A percentile compares a stretch with the other conserved stretches of the same genome.
Conservation (phyloP, 2,329 filamentous ascomycete genomes). For the Chalara sp. region DNA sequence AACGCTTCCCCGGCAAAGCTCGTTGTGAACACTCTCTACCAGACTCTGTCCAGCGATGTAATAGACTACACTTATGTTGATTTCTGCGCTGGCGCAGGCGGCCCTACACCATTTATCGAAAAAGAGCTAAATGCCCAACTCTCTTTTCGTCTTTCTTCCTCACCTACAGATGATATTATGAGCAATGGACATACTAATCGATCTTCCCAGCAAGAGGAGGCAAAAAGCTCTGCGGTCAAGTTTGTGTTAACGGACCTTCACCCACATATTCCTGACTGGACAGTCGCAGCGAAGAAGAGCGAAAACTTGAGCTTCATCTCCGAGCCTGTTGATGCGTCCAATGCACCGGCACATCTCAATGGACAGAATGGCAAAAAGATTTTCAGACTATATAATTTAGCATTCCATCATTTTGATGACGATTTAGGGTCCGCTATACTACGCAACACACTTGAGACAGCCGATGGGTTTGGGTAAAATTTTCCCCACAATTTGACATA, state of each 20-base stretch:
- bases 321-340: conserved; percentile 57
- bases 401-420: conserved; percentile 74
- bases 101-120: conserved; percentile 61
- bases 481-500: conserved; percentile 4
- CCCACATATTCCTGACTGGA: conserved; percentile 57
- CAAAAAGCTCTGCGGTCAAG: conserved; percentile 31
- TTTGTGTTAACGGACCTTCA: conserved; percentile 63
- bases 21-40: conserved; percentile 50
- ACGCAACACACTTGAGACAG: conserved; percentile 55
- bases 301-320: conserved; percentile 53
- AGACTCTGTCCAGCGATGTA: conserved; percentile 40
- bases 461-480: conserved; percentile 56
- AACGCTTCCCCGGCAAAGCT: conserved; percentile 49
- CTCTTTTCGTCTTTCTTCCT: conserved; percentile 7
- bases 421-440: conserved; percentile 53
- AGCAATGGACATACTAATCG: conserved; percentile 12
- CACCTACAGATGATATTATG: conserved; percentile 3
- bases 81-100: conserved; percentile 70
- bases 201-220: conserved; percentile 15
- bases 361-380: conserved; percentile 39
- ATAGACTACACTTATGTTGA: conserved; percentile 60
- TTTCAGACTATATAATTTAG: conserved; percentile 65
- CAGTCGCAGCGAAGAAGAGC: conserved; percentile 42
- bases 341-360: conserved; percentile 46
- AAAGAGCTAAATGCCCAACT: conserved; percentile 45